Base-by-base conservation (phyloP, 768 basidiomycete species). In the Panaeolus papilionaceus region DNA sequence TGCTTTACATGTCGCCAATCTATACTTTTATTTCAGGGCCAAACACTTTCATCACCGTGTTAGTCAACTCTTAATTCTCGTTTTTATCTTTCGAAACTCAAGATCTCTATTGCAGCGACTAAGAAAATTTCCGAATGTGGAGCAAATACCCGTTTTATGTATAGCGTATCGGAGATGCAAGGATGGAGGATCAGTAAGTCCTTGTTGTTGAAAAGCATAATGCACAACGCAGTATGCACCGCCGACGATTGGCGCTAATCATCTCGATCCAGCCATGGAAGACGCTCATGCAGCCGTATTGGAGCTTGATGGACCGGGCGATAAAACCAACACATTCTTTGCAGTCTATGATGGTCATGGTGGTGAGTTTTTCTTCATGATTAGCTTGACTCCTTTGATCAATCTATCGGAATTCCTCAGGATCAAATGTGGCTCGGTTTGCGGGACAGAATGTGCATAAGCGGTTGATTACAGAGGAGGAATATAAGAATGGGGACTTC, bases 261-360 rank as follows among this genome's bases (percentile, higher is more conserved):
- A 63, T 65, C 28, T 66, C 64, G 37, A 58, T 67, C 63, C 75
- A 99, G 97, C 91, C 73, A 99, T 99, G 98, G 98, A 99, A 81
- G 97, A 99, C 74, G 89, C 97, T 1, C 97, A 99, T 79, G 84
- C 93, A 18, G 84, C 88, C 44, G 80, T 93, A 33, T 82, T 96
- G 58, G 84, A 89, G 69, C 81, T 98, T 66, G 80, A 73, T 68
- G 72, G 71, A 23, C 4, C 71, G 39, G 78, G 67, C 38, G 75
- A 80, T 0, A 78, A 82, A 44, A 80, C 82, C 5, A 92, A 91
- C 76, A 86, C 93, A 0, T 96, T 98, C 81, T 98, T 99, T 73
- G 97, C 93, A 37, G 96, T 99, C 1, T 99, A 98, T 75, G 98
- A 99, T 80, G 98, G 98, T 38, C 98, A 99, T 76, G 98, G 98